Percentiles rank a stretch among this genome's conserved stretches.
Evolutionary conservation across 2,329 filamentous ascomycete genomes (phyloP).

Genomic region (Nemania bipapillata): DNA sequence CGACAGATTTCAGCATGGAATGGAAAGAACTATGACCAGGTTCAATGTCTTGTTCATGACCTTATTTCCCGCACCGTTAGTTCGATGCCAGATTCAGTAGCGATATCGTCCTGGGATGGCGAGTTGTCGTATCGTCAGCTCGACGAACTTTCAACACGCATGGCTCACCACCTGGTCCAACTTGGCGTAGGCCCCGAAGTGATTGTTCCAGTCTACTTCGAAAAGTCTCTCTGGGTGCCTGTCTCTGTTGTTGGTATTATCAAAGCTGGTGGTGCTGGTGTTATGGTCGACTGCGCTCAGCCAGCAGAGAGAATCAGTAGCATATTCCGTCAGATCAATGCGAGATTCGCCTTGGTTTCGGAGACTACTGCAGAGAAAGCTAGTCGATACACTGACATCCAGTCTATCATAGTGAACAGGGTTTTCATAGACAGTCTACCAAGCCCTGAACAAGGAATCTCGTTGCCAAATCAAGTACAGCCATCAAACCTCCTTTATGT

Average conservation of each 20-base stretch:
- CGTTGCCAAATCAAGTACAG: too few relatives aligned
- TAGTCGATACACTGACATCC: too few relatives aligned
- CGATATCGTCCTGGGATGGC: conserved; percentile 17
- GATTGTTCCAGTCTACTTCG: conserved; percentile 5
- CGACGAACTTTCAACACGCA: conserved; percentile 4
- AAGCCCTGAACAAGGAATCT: too few relatives aligned
- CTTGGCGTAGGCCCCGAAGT: conserved; percentile 3
- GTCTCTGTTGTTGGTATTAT: conserved; percentile 13
- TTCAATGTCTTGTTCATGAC: too few relatives aligned
- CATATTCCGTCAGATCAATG: background rate
- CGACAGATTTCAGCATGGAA: too few relatives aligned
- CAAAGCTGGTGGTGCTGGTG: conserved; percentile 16
- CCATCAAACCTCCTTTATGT: too few relatives aligned
- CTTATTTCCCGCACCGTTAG: too few relatives aligned
- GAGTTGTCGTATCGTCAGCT: conserved; percentile 11
- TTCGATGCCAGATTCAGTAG: background rate
- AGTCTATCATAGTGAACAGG: too few relatives aligned
- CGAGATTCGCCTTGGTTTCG: background rate
- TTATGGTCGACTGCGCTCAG: conserved; percentile 3
- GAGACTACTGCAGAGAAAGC: too few relatives aligned
- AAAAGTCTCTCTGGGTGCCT: conserved; percentile 14
- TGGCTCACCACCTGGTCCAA: conserved; percentile 2
- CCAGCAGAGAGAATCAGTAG: background rate
- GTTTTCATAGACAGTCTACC: too few relatives aligned
- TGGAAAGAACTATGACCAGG: too few relatives aligned